phyloP scores from a whole-genome alignment of 345 rosid species.

The Corymbia maculata region DNA sequence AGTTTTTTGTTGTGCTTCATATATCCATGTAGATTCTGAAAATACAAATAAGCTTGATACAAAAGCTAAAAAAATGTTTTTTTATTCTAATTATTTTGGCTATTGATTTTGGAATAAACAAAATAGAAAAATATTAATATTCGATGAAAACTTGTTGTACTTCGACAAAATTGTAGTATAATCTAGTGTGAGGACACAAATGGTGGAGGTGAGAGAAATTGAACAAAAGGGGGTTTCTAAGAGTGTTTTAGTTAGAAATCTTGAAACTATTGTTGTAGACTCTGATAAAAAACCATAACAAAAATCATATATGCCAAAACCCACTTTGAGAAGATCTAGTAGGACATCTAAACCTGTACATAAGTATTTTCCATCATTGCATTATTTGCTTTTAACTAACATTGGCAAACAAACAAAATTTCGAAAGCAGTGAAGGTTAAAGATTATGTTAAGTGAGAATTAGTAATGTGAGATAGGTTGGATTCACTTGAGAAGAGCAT shows the following conservation, averaged over 20 bases:
- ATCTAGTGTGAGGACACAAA: background rate
- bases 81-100: background rate
- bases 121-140: no score
- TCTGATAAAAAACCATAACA: no score
- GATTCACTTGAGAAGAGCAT: background rate
- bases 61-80: background rate
- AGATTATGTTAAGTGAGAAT: background rate
- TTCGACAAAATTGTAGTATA: background rate
- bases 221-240: background rate
- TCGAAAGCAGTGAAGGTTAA: no score
- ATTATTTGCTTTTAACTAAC: no score
- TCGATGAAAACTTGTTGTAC: background rate
- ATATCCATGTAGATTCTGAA: background rate
- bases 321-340: background rate
- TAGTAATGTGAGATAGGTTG: background rate
- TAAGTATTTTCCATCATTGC: background rate
- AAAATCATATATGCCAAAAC: accelerated
- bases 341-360: background rate
- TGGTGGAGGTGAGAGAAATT: background rate
- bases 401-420: background rate
- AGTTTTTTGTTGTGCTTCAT: background rate
- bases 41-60: background rate
- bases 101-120: accelerated
- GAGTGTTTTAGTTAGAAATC: background rate
- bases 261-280: background rate